Percentiles rank a stretch among this genome's conserved stretches.
Evolutionary conservation across 2,329 filamentous ascomycete species (phyloP).

Genomic region (Colletotrichum theobromicola): DNA sequence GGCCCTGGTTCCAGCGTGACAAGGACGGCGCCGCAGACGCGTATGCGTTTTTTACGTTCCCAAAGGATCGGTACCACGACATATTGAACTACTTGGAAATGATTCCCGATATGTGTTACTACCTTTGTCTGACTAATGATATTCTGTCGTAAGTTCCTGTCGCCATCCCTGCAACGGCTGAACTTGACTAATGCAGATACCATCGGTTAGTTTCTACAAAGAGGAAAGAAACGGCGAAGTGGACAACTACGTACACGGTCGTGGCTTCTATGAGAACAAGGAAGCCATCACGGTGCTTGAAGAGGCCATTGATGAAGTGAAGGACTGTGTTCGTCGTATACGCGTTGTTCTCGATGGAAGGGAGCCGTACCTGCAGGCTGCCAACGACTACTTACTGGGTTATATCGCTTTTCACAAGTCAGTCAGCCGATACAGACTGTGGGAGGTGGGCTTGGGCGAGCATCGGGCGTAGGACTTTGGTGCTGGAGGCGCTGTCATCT

Average conservation of each 20-base stretch:
- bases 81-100: neutral
- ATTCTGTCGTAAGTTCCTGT: neutral
- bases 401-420: neutral
- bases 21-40: neutral
- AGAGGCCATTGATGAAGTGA: neutral
- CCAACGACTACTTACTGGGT: neutral
- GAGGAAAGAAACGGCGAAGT: neutral
- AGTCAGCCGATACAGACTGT: neutral
- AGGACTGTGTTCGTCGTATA: neutral
- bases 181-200: neutral
- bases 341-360: neutral
- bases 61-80: neutral
- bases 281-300: neutral
- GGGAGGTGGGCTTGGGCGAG: neutral
- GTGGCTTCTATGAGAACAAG: neutral
- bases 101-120: neutral
- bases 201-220: neutral
- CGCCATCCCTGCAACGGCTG: too few species aligned
- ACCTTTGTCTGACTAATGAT: neutral
- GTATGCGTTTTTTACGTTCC: neutral
- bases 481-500: too few species aligned
- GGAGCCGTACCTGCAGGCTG: neutral
- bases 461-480: fast-evolving
- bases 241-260: neutral
- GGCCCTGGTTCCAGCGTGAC: neutral